These are phyloP conservation scores for Kazachstania kunashirensis DNA, from an alignment of 805 yeast species.

Conservation along the genomic window DNA sequence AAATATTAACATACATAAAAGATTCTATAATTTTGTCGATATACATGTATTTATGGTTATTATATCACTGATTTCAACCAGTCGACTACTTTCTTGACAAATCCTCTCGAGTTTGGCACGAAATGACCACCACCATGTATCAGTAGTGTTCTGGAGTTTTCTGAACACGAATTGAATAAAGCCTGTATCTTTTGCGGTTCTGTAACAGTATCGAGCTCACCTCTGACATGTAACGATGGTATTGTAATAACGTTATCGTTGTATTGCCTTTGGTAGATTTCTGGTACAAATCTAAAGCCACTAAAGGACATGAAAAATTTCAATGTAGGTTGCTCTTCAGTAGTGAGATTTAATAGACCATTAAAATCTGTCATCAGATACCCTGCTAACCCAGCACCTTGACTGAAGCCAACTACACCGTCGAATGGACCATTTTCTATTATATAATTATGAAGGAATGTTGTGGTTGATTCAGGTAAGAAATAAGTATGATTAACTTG, in stretches of 20 bases:
- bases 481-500: conserved; percentile 32
- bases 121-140: conserved; percentile 95
- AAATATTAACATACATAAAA: too few species aligned
- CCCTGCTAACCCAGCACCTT: conserved; percentile 86
- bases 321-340: conserved; percentile 36
- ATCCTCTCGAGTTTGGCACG: conserved; percentile 71
- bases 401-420: conserved; percentile 85
- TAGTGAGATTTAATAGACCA: conserved; percentile 32
- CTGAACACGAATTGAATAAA: conserved; percentile 43
- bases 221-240: conserved; percentile 68
- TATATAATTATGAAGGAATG: conserved; percentile 36
- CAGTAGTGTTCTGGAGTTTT: conserved; percentile 37
- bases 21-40: too few species aligned
- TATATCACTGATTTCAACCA: conserved; percentile 23
- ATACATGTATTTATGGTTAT: not conserved
- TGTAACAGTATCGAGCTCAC: conserved; percentile 86
- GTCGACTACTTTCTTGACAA: conserved; percentile 26
- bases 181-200: conserved; percentile 55
- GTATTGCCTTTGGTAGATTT: conserved; percentile 22
- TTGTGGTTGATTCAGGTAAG: conserved; percentile 33
- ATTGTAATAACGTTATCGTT: conserved; percentile 22
- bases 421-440: conserved; percentile 62
- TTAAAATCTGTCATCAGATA: conserved; percentile 50
- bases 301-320: conserved; percentile 69
- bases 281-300: conserved; percentile 41